Base-by-base conservation (phyloP, 2,329 filamentous ascomycete genomes). In the Mycosphaerella arachidis region DNA sequence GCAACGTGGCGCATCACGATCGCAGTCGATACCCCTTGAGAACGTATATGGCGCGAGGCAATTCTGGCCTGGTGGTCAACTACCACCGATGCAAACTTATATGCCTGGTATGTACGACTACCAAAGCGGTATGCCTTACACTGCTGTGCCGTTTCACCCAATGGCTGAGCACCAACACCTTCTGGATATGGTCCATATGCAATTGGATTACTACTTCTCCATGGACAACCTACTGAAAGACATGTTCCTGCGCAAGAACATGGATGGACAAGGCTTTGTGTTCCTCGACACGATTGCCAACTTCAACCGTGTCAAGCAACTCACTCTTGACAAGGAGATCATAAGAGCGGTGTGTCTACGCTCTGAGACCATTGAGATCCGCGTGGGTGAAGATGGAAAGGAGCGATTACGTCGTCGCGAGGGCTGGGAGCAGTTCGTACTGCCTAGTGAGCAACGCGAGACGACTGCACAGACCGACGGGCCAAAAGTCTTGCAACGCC, bases 251-350 rank as follows among this genome's bases (percentile, higher is more conserved):
- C 88, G 94, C 59, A 87, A 85, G 70, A 87, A 92, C 68, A 97
- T 99, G 94, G 93, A 99, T 72, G 90, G 89, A 0, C 90, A 97
- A 74, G 94, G 94, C 18, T 97, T 92, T 71, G 92, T 97, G 13
- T 86, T 86, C 54, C 78, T 99, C 55, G 81, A 83, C 35, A 84
- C 96, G 60, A 88, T 99, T 67, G 84, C 89, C 24, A 83, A 82
- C n/a, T 99, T 99, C 81, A 91, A 91, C 75, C 88, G 94, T 60
- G 88, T 96, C 72, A 87, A 87, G 74, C 78, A 83, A 30, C 77
- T 95, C 31, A 89, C 88, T 0, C 84, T 84, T 54, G 87, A 96
- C 59, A 78, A 87, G 59, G 86, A 90, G 43, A 75, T 92, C 57
- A 79, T 97, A 61, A 90, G 90, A 62, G 81, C 84, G 57, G 91